A percentile compares a stretch with the other conserved stretches of the same genome.
phyloP scores from a whole-genome alignment of 2,329 filamentous ascomycete genomes.

The Neodidymelliopsis sp. region DNA sequence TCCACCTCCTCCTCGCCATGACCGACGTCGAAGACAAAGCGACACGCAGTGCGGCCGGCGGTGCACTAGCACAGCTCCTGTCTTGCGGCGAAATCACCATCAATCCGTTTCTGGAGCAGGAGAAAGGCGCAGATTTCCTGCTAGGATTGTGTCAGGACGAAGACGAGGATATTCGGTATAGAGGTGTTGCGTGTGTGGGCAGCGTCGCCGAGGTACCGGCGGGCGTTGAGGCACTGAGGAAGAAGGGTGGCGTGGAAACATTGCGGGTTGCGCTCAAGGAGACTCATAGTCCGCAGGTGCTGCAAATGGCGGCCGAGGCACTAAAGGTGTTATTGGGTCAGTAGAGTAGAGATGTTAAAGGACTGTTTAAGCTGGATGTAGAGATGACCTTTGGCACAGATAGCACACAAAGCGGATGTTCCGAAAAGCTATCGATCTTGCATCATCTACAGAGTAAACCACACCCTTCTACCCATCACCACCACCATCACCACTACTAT shows the following conservation, averaged over 20 bases:
- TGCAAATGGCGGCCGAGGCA: slow-evolving; percentile 75
- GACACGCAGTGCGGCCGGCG: slow-evolving; percentile 84
- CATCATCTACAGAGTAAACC: no score
- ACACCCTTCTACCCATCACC: no score
- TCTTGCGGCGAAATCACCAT: slow-evolving; percentile 75
- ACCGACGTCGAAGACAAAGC: slow-evolving; percentile 83
- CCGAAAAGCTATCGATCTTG: no score
- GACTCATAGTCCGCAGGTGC: slow-evolving; percentile 71
- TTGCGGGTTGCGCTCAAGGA: slow-evolving; percentile 75
- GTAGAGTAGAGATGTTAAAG: slow-evolving; percentile 7
- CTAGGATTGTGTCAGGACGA: slow-evolving; percentile 79
- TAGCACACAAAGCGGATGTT: no score
- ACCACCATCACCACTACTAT: no score
- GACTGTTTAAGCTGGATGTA: no score
- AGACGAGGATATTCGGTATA: slow-evolving; percentile 69
- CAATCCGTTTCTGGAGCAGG: slow-evolving; percentile 69
- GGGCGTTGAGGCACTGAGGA: slow-evolving; percentile 52
- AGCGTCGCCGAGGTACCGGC: slow-evolving; percentile 72
- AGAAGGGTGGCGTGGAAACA: slow-evolving; percentile 69
- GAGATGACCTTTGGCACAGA: no score
- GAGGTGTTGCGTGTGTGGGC: slow-evolving; percentile 77
- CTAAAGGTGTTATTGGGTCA: slow-evolving; percentile 69
- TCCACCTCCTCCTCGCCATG: slow-evolving; percentile 86
- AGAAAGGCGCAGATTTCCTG: slow-evolving; percentile 78
- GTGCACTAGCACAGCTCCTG: slow-evolving; percentile 84